Conservation (phyloP, 352 stramenopile species). For the Pythium vanterpoolii region DNA sequence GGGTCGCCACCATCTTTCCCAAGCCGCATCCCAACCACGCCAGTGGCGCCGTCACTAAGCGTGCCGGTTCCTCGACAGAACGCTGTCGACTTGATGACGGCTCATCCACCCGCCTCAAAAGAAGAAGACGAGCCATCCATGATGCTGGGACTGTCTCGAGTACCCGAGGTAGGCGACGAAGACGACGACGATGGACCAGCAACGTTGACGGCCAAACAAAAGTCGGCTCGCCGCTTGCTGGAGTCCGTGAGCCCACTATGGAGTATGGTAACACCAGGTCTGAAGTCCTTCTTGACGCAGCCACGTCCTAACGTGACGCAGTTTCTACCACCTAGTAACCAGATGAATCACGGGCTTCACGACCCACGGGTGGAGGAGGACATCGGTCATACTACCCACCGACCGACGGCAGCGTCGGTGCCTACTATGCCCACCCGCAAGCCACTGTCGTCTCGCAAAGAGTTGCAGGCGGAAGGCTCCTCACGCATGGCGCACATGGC, state of each 20-base stretch:
- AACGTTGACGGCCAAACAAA: not conserved
- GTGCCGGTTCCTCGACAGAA: slow-evolving; percentile 36
- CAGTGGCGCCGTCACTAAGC: slow-evolving; percentile 13
- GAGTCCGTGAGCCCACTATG: not conserved
- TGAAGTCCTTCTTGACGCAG: slow-evolving; percentile 58
- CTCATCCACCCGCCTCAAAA: slow-evolving; percentile 17
- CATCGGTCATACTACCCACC: too few relatives aligned
- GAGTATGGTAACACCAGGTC: not conserved
- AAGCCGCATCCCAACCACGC: slow-evolving; percentile 4
- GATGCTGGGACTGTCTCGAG: slow-evolving; percentile 10
- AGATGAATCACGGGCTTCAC: not conserved
- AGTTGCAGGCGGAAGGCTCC: not conserved
- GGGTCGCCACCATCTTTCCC: not conserved
- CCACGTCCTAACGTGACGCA: slow-evolving; percentile 50
- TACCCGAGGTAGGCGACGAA: slow-evolving; percentile 25
- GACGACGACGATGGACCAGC: slow-evolving; percentile 20
- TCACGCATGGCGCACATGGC: slow-evolving; percentile 56
- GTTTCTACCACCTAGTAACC: slow-evolving; percentile 17
- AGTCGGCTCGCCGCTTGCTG: not conserved
- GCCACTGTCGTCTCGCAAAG: slow-evolving; percentile 7
- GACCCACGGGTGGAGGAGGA: slow-evolving; percentile 12
- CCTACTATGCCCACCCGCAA: not conserved
- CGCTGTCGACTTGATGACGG: slow-evolving; percentile 45
- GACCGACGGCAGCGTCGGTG: not conserved
- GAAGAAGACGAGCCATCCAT: slow-evolving; percentile 14